Evolutionary conservation across 1,139 yeast genomes (phyloP).

Genomic region (Scheffersomyces quercinus): DNA sequence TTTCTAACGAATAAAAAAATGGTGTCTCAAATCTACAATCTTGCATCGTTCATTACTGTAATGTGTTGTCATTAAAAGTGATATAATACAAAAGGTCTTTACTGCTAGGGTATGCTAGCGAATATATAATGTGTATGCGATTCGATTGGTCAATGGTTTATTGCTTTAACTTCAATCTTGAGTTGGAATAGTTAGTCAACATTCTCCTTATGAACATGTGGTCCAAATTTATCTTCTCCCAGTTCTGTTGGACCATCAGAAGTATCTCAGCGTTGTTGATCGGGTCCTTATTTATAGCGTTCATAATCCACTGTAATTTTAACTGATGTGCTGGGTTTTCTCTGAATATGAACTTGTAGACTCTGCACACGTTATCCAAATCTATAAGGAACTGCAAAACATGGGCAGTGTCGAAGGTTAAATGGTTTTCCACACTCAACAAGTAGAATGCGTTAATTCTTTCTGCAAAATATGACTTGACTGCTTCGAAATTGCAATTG

Average conservation of each 20-base stretch:
- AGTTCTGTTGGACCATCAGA: not conserved
- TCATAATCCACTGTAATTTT: constrained; percentile 1
- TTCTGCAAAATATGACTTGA: not conserved
- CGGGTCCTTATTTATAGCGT: not conserved
- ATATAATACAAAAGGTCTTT: no score
- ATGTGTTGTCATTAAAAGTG: no score
- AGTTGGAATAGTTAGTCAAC: not conserved
- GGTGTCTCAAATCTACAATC: no score
- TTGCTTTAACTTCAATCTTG: no score
- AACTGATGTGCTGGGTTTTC: not conserved
- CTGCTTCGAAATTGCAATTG: constrained; percentile 1
- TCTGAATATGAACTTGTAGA: constrained; percentile 1
- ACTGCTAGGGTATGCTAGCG: no score
- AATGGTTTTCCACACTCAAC: not conserved
- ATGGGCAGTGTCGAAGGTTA: not conserved
- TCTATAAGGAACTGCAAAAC: not conserved
- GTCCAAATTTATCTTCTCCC: constrained; percentile 1
- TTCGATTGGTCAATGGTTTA: no score
- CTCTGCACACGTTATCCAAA: not conserved
- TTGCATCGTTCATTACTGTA: no score
- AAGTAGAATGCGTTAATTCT: constrained; percentile 1
- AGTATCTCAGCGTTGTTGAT: not conserved
- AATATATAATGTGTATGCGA: no score
- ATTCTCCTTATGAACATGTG: not conserved
- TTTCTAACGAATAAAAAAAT: no score